A percentile compares a stretch with the other conserved stretches of the same genome.
phyloP scores from a whole-genome alignment of 208 protist species.

The Kentomonas sorsogonicus region DNA sequence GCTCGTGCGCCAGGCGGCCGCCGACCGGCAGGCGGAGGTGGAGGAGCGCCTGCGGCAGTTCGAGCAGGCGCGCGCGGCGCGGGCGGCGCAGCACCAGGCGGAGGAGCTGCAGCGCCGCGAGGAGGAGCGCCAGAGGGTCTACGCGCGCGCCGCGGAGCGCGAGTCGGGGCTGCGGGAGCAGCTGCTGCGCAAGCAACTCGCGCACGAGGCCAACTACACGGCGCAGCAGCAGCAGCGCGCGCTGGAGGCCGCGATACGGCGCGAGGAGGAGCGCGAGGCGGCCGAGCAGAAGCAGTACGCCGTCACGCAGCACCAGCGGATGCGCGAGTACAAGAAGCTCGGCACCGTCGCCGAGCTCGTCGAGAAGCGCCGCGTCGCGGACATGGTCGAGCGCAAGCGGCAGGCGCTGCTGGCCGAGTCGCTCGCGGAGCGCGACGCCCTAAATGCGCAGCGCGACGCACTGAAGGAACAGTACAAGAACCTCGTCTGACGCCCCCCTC shows the following conservation, averaged over 20 bases:
- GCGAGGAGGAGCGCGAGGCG: constrained; percentile 56
- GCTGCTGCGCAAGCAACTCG: constrained; percentile 19
- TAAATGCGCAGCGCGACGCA: constrained; percentile 28
- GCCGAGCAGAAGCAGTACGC: constrained; percentile 50
- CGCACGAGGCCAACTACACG: constrained; percentile 34
- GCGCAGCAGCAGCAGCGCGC: constrained; percentile 25
- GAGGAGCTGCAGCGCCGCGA: constrained; percentile 33
- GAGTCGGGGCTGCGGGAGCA: constrained; percentile 26
- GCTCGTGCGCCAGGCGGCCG: constrained; percentile 33
- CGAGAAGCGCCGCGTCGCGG: constrained; percentile 50
- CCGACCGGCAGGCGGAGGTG: constrained; percentile 43
- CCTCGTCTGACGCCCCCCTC: not conserved
- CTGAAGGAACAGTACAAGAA: constrained; percentile 18
- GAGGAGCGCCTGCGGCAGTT: constrained; percentile 51
- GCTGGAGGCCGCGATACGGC: constrained; percentile 27
- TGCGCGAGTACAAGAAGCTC: constrained; percentile 72
- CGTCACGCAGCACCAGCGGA: constrained; percentile 53
- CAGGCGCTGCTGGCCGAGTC: constrained; percentile 36
- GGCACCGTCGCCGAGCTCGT: constrained; percentile 51
- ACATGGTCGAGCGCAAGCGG: constrained; percentile 40
- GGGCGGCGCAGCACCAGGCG: constrained; percentile 18
- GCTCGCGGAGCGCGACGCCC: constrained; percentile 32
- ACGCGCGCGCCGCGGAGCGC: constrained; percentile 24
- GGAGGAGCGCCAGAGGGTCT: constrained; percentile 26
- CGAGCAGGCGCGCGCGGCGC: constrained; percentile 30